Conservation (phyloP, 495 filamentous ascomycete species). For the Penicillium manginii region DNA sequence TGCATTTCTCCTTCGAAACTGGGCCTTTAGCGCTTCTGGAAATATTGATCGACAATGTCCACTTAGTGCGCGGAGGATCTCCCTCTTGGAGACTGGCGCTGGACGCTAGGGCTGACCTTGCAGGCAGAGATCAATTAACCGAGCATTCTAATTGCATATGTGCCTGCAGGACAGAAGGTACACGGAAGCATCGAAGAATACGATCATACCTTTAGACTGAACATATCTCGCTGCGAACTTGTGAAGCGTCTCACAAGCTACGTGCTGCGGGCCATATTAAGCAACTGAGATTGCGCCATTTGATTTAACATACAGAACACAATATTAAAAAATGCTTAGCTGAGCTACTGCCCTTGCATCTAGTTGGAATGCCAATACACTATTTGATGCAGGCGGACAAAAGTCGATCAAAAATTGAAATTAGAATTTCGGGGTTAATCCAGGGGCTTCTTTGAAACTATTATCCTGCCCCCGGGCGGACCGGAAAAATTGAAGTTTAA, state of each 20-base stretch:
- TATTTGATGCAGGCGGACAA: no score
- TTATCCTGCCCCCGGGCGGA: neutral
- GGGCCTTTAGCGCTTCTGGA: neutral
- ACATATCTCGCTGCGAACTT: no score
- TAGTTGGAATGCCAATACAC: no score
- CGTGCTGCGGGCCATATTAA: no score
- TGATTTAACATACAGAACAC: no score
- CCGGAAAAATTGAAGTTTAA: neutral
- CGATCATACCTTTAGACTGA: no score
- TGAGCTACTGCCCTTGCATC: no score
- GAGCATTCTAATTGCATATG: neutral
- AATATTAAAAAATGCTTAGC: no score
- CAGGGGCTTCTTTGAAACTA: neutral
- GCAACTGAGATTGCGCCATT: no score
- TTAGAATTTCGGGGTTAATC: neutral
- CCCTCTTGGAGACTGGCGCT: conserved; percentile 20
- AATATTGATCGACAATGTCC: conserved; percentile 9
- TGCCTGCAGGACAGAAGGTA: neutral
- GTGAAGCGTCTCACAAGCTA: no score
- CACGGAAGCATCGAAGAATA: no score
- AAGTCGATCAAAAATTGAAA: neutral
- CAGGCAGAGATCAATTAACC: conserved; percentile 1
- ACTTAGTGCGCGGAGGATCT: conserved; percentile 14
- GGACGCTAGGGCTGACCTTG: conserved; percentile 8
- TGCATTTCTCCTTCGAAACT: conserved; percentile 2